A percentile compares a stretch with the other conserved stretches of the same genome.
Evolutionary conservation across 176 grass and related monocot species (phyloP).

Genomic region (Phoenix dactylifera): DNA sequence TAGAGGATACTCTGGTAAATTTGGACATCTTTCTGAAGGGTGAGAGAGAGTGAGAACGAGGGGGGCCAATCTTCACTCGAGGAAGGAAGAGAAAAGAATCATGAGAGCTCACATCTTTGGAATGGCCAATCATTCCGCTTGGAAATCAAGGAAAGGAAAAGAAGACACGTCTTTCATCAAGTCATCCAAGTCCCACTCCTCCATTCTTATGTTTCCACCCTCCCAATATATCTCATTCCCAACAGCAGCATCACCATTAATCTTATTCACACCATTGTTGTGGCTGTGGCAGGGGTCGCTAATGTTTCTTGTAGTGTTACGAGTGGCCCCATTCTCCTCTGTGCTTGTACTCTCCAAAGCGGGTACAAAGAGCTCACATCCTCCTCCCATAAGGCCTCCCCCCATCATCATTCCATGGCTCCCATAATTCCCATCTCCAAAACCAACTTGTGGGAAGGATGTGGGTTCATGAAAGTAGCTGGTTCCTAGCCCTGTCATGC

Average conservation of each 20-base stretch:
- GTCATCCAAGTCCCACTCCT: constrained; percentile 93
- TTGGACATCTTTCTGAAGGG: too few species aligned
- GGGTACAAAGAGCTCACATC: constrained; percentile 32
- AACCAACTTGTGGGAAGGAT: neutral
- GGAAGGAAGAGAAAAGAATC: too few species aligned
- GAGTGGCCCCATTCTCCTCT: constrained; percentile 16
- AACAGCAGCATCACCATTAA: constrained; percentile 11
- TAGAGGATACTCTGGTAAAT: too few species aligned
- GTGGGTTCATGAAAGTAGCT: constrained; percentile 40
- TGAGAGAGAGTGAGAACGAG: too few species aligned
- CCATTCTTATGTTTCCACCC: constrained; percentile 45
- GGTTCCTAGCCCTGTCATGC: neutral
- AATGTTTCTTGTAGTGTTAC: constrained; percentile 15
- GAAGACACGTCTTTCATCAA: constrained; percentile 95
- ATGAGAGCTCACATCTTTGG: constrained; percentile 10
- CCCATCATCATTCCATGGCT: constrained; percentile 34
- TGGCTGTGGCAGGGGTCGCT: too few species aligned
- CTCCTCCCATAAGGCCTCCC: constrained; percentile 27
- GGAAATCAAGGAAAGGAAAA: constrained; percentile 98
- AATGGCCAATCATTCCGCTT: constrained; percentile 77
- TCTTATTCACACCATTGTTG: constrained; percentile 28
- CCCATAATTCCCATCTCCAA: constrained; percentile 22
- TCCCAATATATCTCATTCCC: constrained; percentile 32
- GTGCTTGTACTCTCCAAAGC: constrained; percentile 42
- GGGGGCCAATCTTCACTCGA: too few species aligned